Evolutionary conservation across 352 stramenopile genomes (phyloP), one percentile per base, ranked within the genome.

Genomic region (Phytophthora foliorum): DNA sequence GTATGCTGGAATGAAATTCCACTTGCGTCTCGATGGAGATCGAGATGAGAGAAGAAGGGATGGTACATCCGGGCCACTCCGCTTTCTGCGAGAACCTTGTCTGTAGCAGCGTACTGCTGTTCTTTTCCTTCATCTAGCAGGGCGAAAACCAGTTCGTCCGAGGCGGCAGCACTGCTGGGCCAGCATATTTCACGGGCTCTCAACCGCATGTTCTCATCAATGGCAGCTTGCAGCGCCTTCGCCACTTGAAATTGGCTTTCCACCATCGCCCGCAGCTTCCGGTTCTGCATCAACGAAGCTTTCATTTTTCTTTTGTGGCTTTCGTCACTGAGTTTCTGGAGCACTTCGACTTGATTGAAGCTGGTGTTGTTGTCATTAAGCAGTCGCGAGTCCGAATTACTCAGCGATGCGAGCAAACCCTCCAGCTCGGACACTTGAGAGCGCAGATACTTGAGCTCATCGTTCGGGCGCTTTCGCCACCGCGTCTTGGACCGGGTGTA

Each of bases 361-460:
- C 13, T 41, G 34, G 0, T 34, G 13, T 70, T 48, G 34, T 62
- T 56, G 14, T 60, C 53, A 21, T 63, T 54, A 6, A 61, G 11
- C 19, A 63, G 22, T 13, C 50, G 53, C 3, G 25, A 2, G 19
- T 51, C 27, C 1, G 62, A 64, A 7, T 61, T 17, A 13, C 31
- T 61, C 36, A 76, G 54, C 17, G 53, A 57, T 19, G 25, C 10
- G 0, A 76, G 41, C 24, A 77, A 27, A 0, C 44, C 32, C 10
- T 80, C 57, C 1, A 80, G 58, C 29, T 72, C 72, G 0, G 24
- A 13, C 31, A 77, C 63, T 11, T 71, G 44, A 3, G 21, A 29
- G 24, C 63, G 57, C 11, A 80, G 25, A 32, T 80, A 80, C 54
- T 80, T 74, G 19, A 80, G 63, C 60, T 80, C 72, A 39, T 80